A percentile compares a stretch with the other conserved stretches of the same genome.
Evolutionary conservation across 495 filamentous ascomycete species (phyloP).

Genomic region (Aspergillus carlsbadensis): DNA sequence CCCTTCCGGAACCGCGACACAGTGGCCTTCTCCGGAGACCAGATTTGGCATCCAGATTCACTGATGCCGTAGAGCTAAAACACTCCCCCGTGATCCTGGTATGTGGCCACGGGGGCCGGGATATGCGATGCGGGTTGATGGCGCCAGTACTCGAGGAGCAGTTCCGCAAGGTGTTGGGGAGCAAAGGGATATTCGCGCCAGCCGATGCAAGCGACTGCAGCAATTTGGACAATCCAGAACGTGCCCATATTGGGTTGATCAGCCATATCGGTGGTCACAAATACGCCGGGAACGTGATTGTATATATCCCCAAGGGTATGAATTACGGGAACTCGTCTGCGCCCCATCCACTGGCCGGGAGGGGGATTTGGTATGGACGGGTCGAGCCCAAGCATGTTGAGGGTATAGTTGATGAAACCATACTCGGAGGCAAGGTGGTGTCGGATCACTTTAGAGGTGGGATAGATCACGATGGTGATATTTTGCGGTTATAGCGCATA

Average conservation of each 20-base stretch:
- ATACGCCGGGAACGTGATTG: constrained; percentile 88
- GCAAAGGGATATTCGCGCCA: constrained; percentile 29
- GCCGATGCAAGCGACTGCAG: constrained; percentile 13
- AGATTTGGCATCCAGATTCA: constrained; percentile 35
- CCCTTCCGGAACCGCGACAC: constrained; percentile 38
- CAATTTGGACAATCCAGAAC: constrained; percentile 27
- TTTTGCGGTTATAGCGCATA: constrained; percentile 42
- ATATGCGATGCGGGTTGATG: constrained; percentile 76
- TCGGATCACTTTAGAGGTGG: constrained; percentile 65
- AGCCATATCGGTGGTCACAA: constrained; percentile 93
- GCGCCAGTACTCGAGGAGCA: constrained; percentile 69
- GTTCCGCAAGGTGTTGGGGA: constrained; percentile 56
- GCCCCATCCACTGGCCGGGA: constrained; percentile 64
- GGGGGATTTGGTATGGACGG: constrained; percentile 91
- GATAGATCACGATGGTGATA: constrained; percentile 37
- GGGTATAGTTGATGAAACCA: constrained; percentile 79
- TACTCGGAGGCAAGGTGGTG: constrained; percentile 70
- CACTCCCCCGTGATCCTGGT: constrained; percentile 72
- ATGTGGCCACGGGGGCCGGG: constrained; percentile 79
- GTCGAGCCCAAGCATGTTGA: constrained; percentile 85
- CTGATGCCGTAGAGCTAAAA: constrained; percentile 51
- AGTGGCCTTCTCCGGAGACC: constrained; percentile 29
- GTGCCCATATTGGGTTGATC: constrained; percentile 67
- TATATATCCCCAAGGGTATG: constrained; percentile 73
- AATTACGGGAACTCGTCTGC: constrained; percentile 19